Evolutionary conservation across 805 yeast species (phyloP).

Genomic region (Hanseniaspora jakobsenii): DNA sequence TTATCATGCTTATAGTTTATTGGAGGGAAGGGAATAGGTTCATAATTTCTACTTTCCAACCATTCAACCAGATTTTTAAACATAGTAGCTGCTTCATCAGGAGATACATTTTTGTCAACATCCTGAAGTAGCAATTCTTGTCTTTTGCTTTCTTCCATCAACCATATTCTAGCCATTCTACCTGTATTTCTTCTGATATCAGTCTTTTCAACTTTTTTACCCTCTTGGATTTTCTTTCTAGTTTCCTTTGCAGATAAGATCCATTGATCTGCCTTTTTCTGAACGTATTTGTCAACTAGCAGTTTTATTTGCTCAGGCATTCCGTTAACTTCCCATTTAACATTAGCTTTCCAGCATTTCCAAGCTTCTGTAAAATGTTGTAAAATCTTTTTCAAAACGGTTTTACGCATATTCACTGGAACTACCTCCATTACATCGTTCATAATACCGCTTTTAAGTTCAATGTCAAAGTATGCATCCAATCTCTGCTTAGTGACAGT

Average conservation of each 20-base stretch:
- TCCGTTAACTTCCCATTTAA: slow-evolving; percentile 96
- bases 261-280: slow-evolving; percentile 97
- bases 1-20: slow-evolving; percentile 86
- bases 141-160: slow-evolving; percentile 81
- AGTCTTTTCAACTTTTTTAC: slow-evolving; percentile 89
- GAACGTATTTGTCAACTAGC: slow-evolving; percentile 77
- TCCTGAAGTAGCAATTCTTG: slow-evolving; percentile 67
- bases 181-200: slow-evolving; percentile 90
- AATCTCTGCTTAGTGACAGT: slow-evolving; percentile 91
- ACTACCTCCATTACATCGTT: slow-evolving; percentile 94
- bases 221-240: slow-evolving; percentile 74
- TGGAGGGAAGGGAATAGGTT: slow-evolving; percentile 90
- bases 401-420: slow-evolving; percentile 84
- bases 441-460: slow-evolving; percentile 85
- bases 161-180: slow-evolving; percentile 80
- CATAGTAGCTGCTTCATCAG: slow-evolving; percentile 78
- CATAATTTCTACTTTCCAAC: slow-evolving; percentile 72
- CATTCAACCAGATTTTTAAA: slow-evolving; percentile 83
- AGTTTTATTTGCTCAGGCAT: slow-evolving; percentile 81
- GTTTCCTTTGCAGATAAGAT: slow-evolving; percentile 83
- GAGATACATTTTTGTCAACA: slow-evolving; percentile 68
- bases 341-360: slow-evolving; percentile 99
- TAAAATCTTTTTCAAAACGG: slow-evolving; percentile 70
- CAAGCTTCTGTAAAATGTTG: slow-evolving; percentile 97
- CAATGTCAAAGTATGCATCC: slow-evolving; percentile 89